Evolutionary conservation across 1,284 basidiomycete species (phyloP).

Genomic region (Cystobasidium pallidum): DNA sequence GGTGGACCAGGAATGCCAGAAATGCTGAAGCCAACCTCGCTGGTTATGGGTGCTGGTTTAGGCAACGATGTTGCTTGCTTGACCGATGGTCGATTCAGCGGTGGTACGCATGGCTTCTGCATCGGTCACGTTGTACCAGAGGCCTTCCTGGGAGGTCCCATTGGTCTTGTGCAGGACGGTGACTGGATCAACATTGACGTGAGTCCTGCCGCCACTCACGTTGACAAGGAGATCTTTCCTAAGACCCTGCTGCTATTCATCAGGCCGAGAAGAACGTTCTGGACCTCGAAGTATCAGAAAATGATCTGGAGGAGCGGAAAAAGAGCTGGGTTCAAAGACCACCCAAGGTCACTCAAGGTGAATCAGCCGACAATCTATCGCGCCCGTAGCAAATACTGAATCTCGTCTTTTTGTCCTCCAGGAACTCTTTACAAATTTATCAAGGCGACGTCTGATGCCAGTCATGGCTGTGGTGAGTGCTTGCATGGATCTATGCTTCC

Average conservation of each 20-base stretch:
- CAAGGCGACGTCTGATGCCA: not conserved
- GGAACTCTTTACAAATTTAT: conserved; percentile 42
- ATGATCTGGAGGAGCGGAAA: conserved; percentile 71
- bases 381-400: not conserved
- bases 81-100: conserved; percentile 95
- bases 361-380: not conserved
- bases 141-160: conserved; percentile 76
- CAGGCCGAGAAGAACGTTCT: conserved; percentile 78
- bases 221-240: too few relatives aligned
- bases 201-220: not conserved
- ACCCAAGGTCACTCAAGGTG: conserved; percentile 42
- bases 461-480: conserved; percentile 28
- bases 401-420: not conserved
- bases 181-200: conserved; percentile 78
- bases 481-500: not conserved
- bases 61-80: conserved; percentile 87
- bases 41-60: conserved; percentile 87
- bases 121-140: conserved; percentile 90
- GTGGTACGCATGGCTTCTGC: conserved; percentile 87
- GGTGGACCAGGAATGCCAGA: conserved; percentile 89
- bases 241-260: conserved; percentile 23
- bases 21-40: conserved; percentile 91
- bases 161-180: conserved; percentile 84
- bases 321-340: conserved; percentile 64
- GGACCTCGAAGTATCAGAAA: conserved; percentile 69